Evolutionary conservation across 768 basidiomycete genomes (phyloP), one percentile per base, ranked within the genome.

Genomic region (Xerocomellus dryophilus): DNA sequence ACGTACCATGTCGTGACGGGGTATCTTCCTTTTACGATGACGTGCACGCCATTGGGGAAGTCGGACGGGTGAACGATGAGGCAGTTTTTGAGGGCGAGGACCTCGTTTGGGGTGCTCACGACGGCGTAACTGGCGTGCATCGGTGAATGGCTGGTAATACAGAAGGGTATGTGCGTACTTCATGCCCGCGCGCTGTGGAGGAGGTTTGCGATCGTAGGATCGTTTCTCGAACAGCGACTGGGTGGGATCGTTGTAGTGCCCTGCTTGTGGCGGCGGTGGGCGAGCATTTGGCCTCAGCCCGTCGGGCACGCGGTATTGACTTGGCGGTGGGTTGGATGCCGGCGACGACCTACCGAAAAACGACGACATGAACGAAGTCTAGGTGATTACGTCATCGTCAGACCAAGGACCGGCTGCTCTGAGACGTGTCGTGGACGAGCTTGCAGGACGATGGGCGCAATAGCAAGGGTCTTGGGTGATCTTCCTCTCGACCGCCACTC

Each of bases 41-140:
- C 86, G 68, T 93, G 92, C 47, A 84, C 81, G 6, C 85, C 83
- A 14, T 81, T 73, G 8, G 72, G 70, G 64, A 95, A 95, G 70
- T 97, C 93, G 5, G 77, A 73, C 1, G 87, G 83, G 68, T 90
- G 76, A 27, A 92, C 90, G 41, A 95, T 81, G 15, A 96, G 66
- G 60, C 90, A 85, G 68, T 95, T 96, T 17, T 83, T 80, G 54
- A 93, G 75, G 0, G 93, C 93, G 23, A 93, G 78, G 2, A 78
- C 70, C 46, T 85, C 81, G 52, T 76, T 83, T 0, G 90, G 88
- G 50, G 81, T 79, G 17, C 74, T 68, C 5, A 81, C 81, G 49
- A 93, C 84, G 25, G 64, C 68, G 61, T 77, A 88, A 45, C 82
- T 85, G 47, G 8, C 14, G 42, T 21, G 41, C 14, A 35, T 38